phyloP scores from a whole-genome alignment of 306 rosid species.

The Spatholobus suberectus region DNA sequence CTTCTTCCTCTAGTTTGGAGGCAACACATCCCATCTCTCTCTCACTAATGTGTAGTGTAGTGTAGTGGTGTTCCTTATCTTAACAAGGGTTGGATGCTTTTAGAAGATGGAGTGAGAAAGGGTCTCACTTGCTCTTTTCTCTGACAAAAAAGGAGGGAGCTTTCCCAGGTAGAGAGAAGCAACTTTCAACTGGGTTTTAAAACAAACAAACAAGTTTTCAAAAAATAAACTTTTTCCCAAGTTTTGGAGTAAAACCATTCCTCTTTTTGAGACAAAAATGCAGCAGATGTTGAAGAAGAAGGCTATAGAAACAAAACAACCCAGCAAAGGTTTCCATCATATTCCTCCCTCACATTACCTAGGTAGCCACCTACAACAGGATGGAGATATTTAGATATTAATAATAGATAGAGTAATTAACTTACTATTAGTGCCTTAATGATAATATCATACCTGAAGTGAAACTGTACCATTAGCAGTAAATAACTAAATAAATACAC shows the following conservation, averaged over 20 bases:
- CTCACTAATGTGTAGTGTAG: not conserved
- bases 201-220: constrained; percentile 38
- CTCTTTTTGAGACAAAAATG: constrained; percentile 41
- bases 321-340: constrained; percentile 44
- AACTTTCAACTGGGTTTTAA: constrained; percentile 46
- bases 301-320: constrained; percentile 29
- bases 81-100: constrained; percentile 33
- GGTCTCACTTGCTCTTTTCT: constrained; percentile 51
- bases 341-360: not conserved
- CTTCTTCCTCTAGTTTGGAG: constrained; percentile 95
- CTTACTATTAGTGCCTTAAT: constrained; percentile 10
- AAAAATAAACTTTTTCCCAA: constrained; percentile 44
- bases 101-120: constrained; percentile 52
- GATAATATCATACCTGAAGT: constrained; percentile 10
- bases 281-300: constrained; percentile 28
- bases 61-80: constrained; percentile 26
- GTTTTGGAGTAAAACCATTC: constrained; percentile 48
- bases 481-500: not conserved
- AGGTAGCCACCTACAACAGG: constrained; percentile 6
- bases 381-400: not conserved
- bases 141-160: constrained; percentile 57
- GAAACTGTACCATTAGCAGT: constrained; percentile 31
- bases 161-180: constrained; percentile 43
- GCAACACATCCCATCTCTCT: constrained; percentile 86
- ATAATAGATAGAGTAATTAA: not conserved